phyloP scores from a whole-genome alignment of 2,329 filamentous ascomycete genomes.

The Talaromyces sp. region DNA sequence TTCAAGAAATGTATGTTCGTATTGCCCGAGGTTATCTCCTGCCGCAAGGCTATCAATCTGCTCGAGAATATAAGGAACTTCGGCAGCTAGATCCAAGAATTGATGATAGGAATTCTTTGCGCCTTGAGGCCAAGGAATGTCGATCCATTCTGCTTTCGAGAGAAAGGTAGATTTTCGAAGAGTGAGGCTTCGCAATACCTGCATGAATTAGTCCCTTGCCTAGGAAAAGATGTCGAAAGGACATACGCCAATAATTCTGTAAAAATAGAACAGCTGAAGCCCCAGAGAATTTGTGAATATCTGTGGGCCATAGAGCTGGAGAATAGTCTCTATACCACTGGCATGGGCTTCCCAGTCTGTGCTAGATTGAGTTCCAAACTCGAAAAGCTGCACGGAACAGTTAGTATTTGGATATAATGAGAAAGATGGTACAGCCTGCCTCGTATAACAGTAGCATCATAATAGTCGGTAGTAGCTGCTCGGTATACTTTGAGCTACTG shows the following conservation, averaged over 20 bases:
- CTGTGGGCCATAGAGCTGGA: neutral
- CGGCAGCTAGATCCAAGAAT: constrained; percentile 15
- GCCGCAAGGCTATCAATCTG: neutral
- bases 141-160: constrained; percentile 12
- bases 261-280: constrained; percentile 15
- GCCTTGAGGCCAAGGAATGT: neutral
- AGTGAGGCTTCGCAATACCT: constrained; percentile 13
- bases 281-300: neutral
- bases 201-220: neutral
- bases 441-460: constrained; percentile 16
- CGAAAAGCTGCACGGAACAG: neutral
- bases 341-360: constrained; percentile 14
- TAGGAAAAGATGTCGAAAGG: neutral
- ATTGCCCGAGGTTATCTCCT: neutral
- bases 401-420: neutral
- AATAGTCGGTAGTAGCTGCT: constrained; percentile 7
- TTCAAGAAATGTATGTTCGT: neutral
- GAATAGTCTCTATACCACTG: constrained; percentile 9
- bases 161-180: constrained; percentile 14
- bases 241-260: constrained; percentile 15
- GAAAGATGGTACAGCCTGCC: neutral
- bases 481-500: neutral
- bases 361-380: constrained; percentile 14
- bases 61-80: constrained; percentile 7
- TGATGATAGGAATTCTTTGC: constrained; percentile 12